Evolutionary conservation across 225 moss, liverwort and hornwort genomes (phyloP).

Genomic region (Lunularia cruciata): DNA sequence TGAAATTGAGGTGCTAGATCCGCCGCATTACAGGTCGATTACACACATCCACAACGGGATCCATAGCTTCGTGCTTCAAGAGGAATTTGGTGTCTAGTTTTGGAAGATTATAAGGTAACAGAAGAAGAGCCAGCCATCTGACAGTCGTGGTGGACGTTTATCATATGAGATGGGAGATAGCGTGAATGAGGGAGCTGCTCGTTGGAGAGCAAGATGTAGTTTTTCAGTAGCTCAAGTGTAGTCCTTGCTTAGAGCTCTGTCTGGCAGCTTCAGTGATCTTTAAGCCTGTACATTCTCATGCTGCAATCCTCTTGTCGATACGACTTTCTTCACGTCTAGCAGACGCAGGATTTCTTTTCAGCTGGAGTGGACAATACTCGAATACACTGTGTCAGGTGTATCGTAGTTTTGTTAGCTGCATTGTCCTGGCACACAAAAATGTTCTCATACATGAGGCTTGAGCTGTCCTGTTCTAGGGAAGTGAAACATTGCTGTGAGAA

Average conservation of each 20-base stretch:
- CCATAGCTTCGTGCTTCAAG: neutral
- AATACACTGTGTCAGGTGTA: no score
- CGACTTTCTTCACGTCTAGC: neutral
- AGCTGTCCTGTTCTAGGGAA: no score
- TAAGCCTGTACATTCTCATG: no score
- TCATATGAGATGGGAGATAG: neutral
- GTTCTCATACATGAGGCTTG: no score
- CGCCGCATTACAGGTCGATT: neutral
- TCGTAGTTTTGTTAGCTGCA: no score
- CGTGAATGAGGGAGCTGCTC: neutral
- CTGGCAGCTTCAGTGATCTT: no score
- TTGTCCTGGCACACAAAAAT: no score
- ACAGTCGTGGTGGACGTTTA: neutral
- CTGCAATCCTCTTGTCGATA: no score
- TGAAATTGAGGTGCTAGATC: no score
- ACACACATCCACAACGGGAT: neutral
- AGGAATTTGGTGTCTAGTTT: neutral
- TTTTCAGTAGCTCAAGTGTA: neutral
- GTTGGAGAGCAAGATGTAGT: neutral
- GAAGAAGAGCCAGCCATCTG: conserved; percentile 5
- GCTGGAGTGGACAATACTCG: no score
- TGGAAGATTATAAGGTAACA: neutral
- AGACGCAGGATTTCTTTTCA: no score
- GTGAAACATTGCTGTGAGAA: no score
- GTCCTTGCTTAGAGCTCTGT: neutral